Evolutionary conservation across 78 protist species (phyloP).

Genomic region (Chrysochromulina parva): DNA sequence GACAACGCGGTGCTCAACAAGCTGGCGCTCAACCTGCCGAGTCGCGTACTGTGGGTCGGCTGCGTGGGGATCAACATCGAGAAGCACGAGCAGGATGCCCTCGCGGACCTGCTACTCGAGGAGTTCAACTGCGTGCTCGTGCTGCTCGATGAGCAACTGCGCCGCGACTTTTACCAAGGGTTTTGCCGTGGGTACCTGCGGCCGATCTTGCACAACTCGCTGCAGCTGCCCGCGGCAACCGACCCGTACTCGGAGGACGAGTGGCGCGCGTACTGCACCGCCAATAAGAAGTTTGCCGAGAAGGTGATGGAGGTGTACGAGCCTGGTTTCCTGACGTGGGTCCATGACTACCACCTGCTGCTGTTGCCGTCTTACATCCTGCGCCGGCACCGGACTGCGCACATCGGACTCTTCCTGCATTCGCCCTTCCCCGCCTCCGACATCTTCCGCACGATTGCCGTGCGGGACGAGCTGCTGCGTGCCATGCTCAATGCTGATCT

Average conservation of each 20-base stretch:
- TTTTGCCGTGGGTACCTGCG: background rate
- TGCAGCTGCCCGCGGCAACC: background rate
- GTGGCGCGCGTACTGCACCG: slow-evolving; percentile 15
- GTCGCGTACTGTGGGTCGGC: background rate
- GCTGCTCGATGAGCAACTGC: background rate
- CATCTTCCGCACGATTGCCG: slow-evolving; percentile 79
- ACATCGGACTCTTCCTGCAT: slow-evolving; percentile 88
- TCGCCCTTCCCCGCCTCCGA: slow-evolving; percentile 87
- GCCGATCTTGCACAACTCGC: background rate
- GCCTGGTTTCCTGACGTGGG: background rate
- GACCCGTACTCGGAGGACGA: background rate
- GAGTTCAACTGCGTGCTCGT: background rate
- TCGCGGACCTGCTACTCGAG: background rate
- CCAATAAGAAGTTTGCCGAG: background rate
- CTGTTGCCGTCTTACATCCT: background rate
- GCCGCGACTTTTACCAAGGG: background rate
- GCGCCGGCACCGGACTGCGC: background rate
- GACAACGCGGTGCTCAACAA: background rate
- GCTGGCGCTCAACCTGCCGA: background rate
- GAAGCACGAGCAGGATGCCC: background rate
- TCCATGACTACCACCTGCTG: slow-evolving; percentile 40
- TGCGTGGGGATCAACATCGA: background rate
- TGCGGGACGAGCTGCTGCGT: slow-evolving; percentile 68
- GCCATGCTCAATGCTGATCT: slow-evolving; percentile 75
- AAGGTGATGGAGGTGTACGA: background rate